phyloP scores from a whole-genome alignment of 1,284 basidiomycete genomes.

The Rhodotorula sp. region DNA sequence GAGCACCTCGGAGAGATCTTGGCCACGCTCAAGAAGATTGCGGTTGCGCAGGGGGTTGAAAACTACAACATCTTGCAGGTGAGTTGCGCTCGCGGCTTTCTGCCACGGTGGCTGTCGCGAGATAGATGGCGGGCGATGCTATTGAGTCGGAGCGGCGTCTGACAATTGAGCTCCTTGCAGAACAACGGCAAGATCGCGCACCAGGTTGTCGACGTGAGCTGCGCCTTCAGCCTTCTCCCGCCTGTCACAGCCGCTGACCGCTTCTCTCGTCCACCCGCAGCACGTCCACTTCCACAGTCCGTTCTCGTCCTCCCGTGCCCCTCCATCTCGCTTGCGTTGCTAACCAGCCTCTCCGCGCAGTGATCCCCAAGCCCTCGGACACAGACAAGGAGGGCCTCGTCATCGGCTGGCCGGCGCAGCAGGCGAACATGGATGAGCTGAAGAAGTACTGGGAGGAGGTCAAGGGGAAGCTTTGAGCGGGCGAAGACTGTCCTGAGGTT shows the following conservation, averaged over 20 bases:
- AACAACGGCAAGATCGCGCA: slow-evolving; percentile 28
- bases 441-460: slow-evolving; percentile 45
- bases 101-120: not conserved
- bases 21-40: slow-evolving; percentile 50
- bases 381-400: slow-evolving; percentile 51
- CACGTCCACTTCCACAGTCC: slow-evolving; percentile 47
- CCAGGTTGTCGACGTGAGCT: slow-evolving; percentile 13
- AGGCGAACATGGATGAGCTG: slow-evolving; percentile 50
- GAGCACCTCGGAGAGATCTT: slow-evolving; percentile 50
- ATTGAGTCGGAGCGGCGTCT: not conserved
- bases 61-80: slow-evolving; percentile 54
- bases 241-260: not conserved
- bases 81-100: slow-evolving; percentile 19
- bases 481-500: too few species aligned
- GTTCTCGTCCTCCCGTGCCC: not conserved
- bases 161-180: slow-evolving; percentile 37
- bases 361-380: slow-evolving; percentile 52
- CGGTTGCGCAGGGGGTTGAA: slow-evolving; percentile 48
- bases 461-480: slow-evolving; percentile 41
- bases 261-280: not conserved
- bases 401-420: slow-evolving; percentile 52
- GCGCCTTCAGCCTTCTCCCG: slow-evolving; percentile 25
- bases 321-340: not conserved
- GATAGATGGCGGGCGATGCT: slow-evolving; percentile 20
- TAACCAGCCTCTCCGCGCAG: slow-evolving; percentile 34